Conservation (phyloP, 2,329 filamentous ascomycete genomes). For the Aspergillus alliaceus region DNA sequence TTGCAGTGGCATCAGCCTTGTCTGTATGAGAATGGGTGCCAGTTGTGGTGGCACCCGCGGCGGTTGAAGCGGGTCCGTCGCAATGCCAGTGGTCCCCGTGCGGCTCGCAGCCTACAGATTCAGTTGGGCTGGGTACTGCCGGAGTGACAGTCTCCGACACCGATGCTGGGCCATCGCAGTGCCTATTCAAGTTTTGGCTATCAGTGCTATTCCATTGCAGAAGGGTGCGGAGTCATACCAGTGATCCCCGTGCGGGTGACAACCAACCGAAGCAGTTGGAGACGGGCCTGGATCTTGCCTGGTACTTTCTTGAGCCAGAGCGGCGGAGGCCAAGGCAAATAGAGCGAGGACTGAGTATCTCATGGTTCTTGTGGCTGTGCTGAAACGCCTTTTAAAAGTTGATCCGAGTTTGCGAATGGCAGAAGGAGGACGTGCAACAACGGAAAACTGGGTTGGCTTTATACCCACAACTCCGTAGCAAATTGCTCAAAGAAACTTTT, state of each 20-base stretch:
- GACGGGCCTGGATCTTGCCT: slow-evolving; percentile 27
- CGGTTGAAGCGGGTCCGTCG: slow-evolving; percentile 13
- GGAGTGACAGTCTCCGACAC: slow-evolving; percentile 10
- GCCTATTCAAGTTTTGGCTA: slow-evolving; percentile 17
- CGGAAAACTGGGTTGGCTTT: neutral
- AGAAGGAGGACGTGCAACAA: neutral
- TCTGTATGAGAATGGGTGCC: slow-evolving; percentile 1
- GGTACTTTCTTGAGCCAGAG: slow-evolving; percentile 6
- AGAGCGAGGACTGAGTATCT: slow-evolving; percentile 17
- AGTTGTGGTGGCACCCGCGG: neutral
- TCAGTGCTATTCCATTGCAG: neutral
- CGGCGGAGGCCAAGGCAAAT: slow-evolving; percentile 18
- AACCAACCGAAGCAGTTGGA: slow-evolving; percentile 30
- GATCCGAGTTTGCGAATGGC: neutral
- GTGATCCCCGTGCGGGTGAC: slow-evolving; percentile 28
- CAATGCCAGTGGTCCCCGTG: slow-evolving; percentile 27
- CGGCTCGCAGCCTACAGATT: slow-evolving; percentile 20
- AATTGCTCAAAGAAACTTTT: neutral
- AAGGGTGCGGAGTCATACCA: slow-evolving; percentile 17
- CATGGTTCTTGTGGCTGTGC: slow-evolving; percentile 10
- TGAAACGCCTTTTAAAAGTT: neutral
- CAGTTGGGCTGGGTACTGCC: slow-evolving; percentile 21
- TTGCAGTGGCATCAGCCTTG: slow-evolving; percentile 6
- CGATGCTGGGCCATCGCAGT: slow-evolving; percentile 29
- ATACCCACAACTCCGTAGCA: neutral